Evolutionary conservation across 257 asterid species (phyloP).

Genomic region (Rehmannia glutinosa): DNA sequence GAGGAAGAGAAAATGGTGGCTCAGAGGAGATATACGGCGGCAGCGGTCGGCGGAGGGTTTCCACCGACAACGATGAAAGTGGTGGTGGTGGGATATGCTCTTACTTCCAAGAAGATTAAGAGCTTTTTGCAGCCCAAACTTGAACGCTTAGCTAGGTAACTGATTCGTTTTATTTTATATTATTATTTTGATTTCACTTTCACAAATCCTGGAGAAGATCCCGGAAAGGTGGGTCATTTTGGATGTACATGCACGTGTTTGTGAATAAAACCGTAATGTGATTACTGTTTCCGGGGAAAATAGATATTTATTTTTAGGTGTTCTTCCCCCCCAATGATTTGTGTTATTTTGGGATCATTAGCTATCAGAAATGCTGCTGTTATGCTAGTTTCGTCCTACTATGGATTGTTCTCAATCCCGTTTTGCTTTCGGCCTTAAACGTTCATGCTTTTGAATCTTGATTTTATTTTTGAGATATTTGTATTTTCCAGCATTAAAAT

Average conservation of each 20-base stretch:
- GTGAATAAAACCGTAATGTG: neutral
- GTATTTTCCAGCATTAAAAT: neutral
- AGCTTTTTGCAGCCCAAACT: conserved; percentile 91
- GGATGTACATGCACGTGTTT: neutral
- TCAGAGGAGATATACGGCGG: conserved; percentile 38
- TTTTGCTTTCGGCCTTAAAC: neutral
- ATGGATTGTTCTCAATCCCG: neutral
- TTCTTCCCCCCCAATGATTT: neutral
- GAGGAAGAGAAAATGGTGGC: conserved; percentile 36
- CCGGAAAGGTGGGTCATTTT: neutral
- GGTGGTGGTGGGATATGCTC: conserved; percentile 89
- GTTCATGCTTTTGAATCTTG: neutral
- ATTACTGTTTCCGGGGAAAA: neutral
- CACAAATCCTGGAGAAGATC: neutral
- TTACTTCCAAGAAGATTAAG: conserved; percentile 83
- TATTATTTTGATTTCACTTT: neutral
- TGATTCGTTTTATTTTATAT: neutral
- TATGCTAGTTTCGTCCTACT: neutral
- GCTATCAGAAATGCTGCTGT: neutral
- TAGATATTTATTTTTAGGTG: neutral
- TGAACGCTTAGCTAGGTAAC: conserved; percentile 74
- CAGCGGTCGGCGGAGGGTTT: conserved; percentile 39
- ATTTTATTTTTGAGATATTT: neutral
- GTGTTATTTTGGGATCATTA: neutral
- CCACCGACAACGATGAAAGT: conserved; percentile 38